Evolutionary conservation across 805 yeast genomes (phyloP), one percentile per base, ranked within the genome.

Genomic region (Wickerhamomyces silvicola): DNA sequence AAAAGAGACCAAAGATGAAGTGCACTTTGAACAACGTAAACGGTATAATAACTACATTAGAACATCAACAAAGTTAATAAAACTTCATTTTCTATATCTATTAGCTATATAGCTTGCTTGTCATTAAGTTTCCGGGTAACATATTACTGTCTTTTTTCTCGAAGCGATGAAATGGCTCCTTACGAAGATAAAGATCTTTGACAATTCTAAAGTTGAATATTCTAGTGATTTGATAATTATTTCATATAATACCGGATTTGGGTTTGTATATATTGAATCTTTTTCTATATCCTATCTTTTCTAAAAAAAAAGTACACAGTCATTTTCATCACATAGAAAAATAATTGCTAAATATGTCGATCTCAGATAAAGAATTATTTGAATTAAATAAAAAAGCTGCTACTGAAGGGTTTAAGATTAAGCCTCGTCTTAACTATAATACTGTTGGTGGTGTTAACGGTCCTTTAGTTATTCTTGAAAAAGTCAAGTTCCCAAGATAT

Each of bases 361-460:
- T 54, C 22, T 50, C 66, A 18, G 67, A 65, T 43, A 57, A 58
- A 44, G 64, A 64, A 47, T 43, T 65, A 43, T 65, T 56, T 57
- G 94, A 85, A 48, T 68, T 88, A 55, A 88, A 88, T 72, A 85
- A 86, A 59, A 77, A 76, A 59, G 97, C 97, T 29, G 97, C 80
- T 33, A 82, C 88, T 36, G 81, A 86, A 57, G 94, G 94, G 48
- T 87, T 87, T 68, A 79, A 83, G 43, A 78, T 88, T 54, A 81
- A 85, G 58, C 97, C 97, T 39, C 79, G 95, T 65, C 58, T 83
- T 50, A 82, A 80, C 52, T 92, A 92, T 66, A 92, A 92, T 69
- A 92, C 98, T 19, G 98, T 92, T 40, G 90, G 90, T 34, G 97
- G 97, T 61, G 94, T 92, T 53, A 92, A 94, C 62, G 99, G 99